Evolutionary conservation across 2,329 filamentous ascomycete genomes (phyloP).

Genomic region (Orbilia javanica): DNA sequence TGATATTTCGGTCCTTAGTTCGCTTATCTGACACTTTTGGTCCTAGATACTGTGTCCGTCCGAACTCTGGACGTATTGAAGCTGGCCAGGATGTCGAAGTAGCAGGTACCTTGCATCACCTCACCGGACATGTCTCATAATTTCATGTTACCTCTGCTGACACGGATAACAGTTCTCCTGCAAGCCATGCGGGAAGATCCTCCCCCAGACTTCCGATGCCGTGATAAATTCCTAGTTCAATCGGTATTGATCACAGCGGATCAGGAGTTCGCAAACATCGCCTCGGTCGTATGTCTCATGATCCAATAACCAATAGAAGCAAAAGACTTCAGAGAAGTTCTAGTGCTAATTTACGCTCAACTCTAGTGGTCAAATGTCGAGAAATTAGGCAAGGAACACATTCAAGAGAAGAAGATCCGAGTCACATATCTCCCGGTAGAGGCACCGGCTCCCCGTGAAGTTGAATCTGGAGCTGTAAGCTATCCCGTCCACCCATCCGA

Average conservation of each 20-base stretch:
- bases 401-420: constrained; percentile 95
- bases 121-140: neutral
- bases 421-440: constrained; percentile 82
- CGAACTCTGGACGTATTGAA: constrained; percentile 96
- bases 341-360: constrained; percentile 24
- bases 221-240: constrained; percentile 98
- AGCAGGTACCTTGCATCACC: constrained; percentile 74
- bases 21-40: constrained; percentile 59
- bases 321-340: neutral
- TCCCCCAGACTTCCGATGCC: constrained; percentile 85
- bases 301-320: constrained; percentile 33
- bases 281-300: constrained; percentile 75
- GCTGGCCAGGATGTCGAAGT: constrained; percentile 91
- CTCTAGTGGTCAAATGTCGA: constrained; percentile 80
- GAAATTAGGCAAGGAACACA: constrained; percentile 78
- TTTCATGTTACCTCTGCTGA: constrained; percentile 8
- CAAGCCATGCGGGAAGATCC: constrained; percentile 99
- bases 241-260: constrained; percentile 85
- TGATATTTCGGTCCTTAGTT: constrained; percentile 59
- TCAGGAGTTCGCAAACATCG: constrained; percentile 84
- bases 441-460: constrained; percentile 55
- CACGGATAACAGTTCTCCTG: constrained; percentile 75
- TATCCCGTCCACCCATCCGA: neutral
- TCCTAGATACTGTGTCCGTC: constrained; percentile 91
- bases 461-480: constrained; percentile 59